Evolutionary conservation across 495 filamentous ascomycete species (phyloP).

Genomic region (Hypoxylon rickii): DNA sequence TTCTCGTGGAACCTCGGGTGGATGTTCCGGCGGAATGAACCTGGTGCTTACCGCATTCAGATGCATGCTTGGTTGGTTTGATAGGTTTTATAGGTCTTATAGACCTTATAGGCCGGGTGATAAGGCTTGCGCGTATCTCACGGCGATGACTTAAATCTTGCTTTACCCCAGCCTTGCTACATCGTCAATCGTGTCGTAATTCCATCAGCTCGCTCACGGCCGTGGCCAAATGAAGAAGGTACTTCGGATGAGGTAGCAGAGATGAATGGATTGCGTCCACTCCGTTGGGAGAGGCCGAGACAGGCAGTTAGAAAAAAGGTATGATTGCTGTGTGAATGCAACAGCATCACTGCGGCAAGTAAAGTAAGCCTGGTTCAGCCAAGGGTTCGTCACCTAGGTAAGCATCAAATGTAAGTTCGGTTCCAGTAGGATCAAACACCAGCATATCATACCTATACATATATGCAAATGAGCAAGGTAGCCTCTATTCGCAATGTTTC

Average conservation of each 20-base stretch:
- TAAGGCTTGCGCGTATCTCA: slow-evolving; percentile 14
- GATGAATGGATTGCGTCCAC: background rate
- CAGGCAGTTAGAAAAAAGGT: no score
- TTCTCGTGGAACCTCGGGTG: slow-evolving; percentile 15
- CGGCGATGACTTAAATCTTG: slow-evolving; percentile 10
- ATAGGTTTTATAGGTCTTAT: slow-evolving; percentile 8
- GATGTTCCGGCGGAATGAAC: slow-evolving; percentile 11
- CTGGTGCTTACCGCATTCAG: slow-evolving; percentile 2
- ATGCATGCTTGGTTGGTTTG: slow-evolving; percentile 3
- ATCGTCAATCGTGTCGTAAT: slow-evolving; percentile 27
- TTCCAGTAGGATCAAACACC: no score
- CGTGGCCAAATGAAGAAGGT: slow-evolving; percentile 32
- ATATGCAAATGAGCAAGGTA: background rate
- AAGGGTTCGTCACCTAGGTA: no score
- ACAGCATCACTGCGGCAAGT: no score
- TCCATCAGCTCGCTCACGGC: slow-evolving; percentile 30
- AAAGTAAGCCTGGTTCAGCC: no score
- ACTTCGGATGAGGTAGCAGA: background rate
- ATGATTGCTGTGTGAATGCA: no score
- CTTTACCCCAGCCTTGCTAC: slow-evolving; percentile 19
- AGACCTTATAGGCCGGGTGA: background rate
- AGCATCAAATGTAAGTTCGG: no score
- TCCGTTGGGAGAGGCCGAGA: slow-evolving; percentile 8
- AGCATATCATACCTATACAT: background rate
- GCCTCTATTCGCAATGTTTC: slow-evolving; percentile 33